These are phyloP conservation scores for Melocanna baccifera DNA, from an alignment of 176 grass and related monocot genomes.

Conservation along the genomic window DNA sequence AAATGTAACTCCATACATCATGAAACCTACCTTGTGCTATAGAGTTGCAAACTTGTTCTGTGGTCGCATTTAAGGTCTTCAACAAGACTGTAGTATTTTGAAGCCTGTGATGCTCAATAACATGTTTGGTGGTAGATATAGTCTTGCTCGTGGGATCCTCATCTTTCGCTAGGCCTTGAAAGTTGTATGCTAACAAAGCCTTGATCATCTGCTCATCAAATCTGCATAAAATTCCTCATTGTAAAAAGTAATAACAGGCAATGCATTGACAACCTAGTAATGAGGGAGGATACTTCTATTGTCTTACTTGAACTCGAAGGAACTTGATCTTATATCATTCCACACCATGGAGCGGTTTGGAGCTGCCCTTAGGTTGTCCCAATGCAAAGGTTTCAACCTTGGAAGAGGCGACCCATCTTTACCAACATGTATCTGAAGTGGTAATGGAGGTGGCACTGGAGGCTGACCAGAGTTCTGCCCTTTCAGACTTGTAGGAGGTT, in stretches of 20 bases:
- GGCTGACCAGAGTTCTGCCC: slow-evolving; percentile 34
- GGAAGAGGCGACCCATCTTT: slow-evolving; percentile 57
- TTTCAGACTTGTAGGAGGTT: slow-evolving; percentile 24
- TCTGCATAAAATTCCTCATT: slow-evolving; percentile 41
- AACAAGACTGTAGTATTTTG: slow-evolving; percentile 90
- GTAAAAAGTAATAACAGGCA: slow-evolving; percentile 14
- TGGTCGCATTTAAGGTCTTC: slow-evolving; percentile 75
- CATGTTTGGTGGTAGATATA: slow-evolving; percentile 55
- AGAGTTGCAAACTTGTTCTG: slow-evolving; percentile 58
- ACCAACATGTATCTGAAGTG: slow-evolving; percentile 33
- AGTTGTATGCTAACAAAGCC: slow-evolving; percentile 84
- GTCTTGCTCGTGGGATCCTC: slow-evolving; percentile 61
- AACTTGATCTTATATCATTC: slow-evolving; percentile 85
- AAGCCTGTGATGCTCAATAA: slow-evolving; percentile 78
- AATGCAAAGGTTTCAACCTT: slow-evolving; percentile 90
- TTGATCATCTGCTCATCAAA: slow-evolving; percentile 88
- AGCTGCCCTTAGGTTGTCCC: slow-evolving; percentile 86
- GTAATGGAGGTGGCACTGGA: slow-evolving; percentile 42
- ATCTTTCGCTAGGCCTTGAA: slow-evolving; percentile 45
- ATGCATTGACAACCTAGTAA: slow-evolving; percentile 1
- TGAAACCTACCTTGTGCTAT: slow-evolving; percentile 54
- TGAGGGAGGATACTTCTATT: background rate
- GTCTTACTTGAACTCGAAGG: slow-evolving; percentile 74
- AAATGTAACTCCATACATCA: background rate
- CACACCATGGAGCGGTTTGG: slow-evolving; percentile 83